These are phyloP conservation scores for Ophiocordyceps sinensis DNA, from an alignment of 2,329 filamentous ascomycete species.

Conservation along the genomic window DNA sequence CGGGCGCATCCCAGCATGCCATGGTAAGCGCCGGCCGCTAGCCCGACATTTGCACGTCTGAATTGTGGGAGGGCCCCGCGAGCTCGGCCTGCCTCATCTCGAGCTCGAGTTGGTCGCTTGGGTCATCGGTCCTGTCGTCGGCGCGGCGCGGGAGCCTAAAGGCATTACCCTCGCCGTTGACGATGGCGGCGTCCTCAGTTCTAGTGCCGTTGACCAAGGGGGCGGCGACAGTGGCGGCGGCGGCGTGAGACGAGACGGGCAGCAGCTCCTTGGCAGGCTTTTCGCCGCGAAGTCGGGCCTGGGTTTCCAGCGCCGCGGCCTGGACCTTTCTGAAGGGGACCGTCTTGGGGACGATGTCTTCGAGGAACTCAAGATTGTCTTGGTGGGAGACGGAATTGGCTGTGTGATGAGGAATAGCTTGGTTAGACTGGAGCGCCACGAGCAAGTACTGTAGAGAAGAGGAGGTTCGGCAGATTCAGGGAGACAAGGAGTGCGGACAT, in stretches of 20 bases:
- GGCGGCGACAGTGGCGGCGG: slow-evolving; percentile 2
- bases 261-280: slow-evolving; percentile 17
- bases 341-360: slow-evolving; percentile 81
- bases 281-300: slow-evolving; percentile 28
- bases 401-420: slow-evolving; percentile 16
- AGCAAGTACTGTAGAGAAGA: no score
- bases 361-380: slow-evolving; percentile 89
- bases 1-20: not conserved
- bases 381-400: slow-evolving; percentile 75
- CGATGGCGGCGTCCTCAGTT: slow-evolving; percentile 7
- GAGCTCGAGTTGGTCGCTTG: slow-evolving; percentile 37
- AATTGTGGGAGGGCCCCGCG: slow-evolving; percentile 17
- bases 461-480: not conserved
- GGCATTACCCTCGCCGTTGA: slow-evolving; percentile 13
- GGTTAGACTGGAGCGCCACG: not conserved
- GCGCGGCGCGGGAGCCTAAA: slow-evolving; percentile 8
- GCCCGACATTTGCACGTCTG: slow-evolving; percentile 46
- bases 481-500: slow-evolving; percentile 11
- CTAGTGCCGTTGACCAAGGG: slow-evolving; percentile 13
- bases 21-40: slow-evolving; percentile 12
- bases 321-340: slow-evolving; percentile 68
- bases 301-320: slow-evolving; percentile 38
- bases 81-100: slow-evolving; percentile 35
- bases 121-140: slow-evolving; percentile 22
- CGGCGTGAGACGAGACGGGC: slow-evolving; percentile 4